A percentile compares a stretch with the other conserved stretches of the same genome.
These are phyloP conservation scores for Talaromyces liani DNA, from an alignment of 495 filamentous ascomycete species.

Conservation along the genomic window DNA sequence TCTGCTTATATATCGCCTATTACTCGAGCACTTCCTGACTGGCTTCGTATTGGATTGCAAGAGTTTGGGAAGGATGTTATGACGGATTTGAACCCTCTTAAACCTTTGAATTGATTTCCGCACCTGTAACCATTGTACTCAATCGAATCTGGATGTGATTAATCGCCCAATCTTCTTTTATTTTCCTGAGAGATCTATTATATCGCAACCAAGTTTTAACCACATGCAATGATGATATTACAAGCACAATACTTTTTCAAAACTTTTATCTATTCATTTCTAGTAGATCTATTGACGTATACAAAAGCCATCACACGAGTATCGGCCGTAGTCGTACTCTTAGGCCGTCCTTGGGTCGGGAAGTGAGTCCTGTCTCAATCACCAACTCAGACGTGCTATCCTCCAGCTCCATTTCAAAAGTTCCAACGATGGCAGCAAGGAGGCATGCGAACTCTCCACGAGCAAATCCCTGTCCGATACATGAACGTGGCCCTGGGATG, in stretches of 20 bases:
- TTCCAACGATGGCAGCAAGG: slow-evolving; percentile 67
- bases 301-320: neutral
- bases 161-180: no score
- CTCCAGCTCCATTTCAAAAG: slow-evolving; percentile 56
- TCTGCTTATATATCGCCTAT: neutral
- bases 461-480: slow-evolving; percentile 77
- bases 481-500: slow-evolving; percentile 71
- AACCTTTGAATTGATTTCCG: neutral
- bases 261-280: neutral
- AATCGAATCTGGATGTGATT: no score
- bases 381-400: slow-evolving; percentile 50
- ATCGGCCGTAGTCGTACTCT: neutral
- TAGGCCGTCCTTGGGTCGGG: slow-evolving; percentile 57
- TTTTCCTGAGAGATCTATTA: no score
- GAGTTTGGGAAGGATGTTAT: neutral
- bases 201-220: no score
- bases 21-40: neutral
- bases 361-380: slow-evolving; percentile 53
- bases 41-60: neutral
- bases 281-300: neutral
- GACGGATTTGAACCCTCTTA: neutral
- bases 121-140: no score
- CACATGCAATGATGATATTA: no score
- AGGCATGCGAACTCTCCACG: slow-evolving; percentile 77
- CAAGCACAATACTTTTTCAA: no score